A percentile compares a stretch with the other conserved stretches of the same genome.
Conservation (phyloP, 148 eudicot genomes). For the Chenopodium berlandieri region DNA sequence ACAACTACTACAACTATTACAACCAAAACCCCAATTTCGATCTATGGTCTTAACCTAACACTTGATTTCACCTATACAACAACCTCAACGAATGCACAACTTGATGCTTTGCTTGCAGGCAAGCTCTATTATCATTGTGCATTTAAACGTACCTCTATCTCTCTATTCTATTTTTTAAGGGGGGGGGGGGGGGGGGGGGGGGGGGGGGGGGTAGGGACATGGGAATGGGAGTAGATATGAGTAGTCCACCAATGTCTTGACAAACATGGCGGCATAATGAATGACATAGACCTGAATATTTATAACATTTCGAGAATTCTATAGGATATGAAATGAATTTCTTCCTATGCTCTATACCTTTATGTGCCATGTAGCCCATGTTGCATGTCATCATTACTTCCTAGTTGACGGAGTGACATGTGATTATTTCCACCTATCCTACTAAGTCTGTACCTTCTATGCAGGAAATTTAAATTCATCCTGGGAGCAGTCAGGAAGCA, state of each 20-base stretch:
- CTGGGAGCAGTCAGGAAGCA: slow-evolving; percentile 61
- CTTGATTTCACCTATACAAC: neutral
- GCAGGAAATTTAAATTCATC: slow-evolving; percentile 59
- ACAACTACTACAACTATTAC: neutral
- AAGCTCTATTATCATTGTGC: neutral
- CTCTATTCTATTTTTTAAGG: too few species aligned
- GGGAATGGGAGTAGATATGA: too few species aligned
- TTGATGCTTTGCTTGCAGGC: neutral
- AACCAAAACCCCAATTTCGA: neutral
- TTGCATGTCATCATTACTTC: neutral
- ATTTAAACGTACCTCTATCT: too few species aligned
- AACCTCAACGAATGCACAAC: neutral
- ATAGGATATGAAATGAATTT: neutral
- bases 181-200: too few species aligned
- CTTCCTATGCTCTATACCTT: neutral
- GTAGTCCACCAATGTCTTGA: neutral
- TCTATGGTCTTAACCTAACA: neutral
- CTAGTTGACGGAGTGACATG: slow-evolving; percentile 9
- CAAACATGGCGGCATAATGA: neutral
- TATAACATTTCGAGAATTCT: neutral
- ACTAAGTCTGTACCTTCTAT: neutral
- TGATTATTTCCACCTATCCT: neutral
- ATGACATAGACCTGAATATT: neutral
- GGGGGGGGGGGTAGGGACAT: too few species aligned
- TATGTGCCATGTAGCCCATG: neutral